Evolutionary conservation across 139 green algal genomes (phyloP), one percentile per base, ranked within the genome.

Genomic region (Volvox reticuliferus): DNA sequence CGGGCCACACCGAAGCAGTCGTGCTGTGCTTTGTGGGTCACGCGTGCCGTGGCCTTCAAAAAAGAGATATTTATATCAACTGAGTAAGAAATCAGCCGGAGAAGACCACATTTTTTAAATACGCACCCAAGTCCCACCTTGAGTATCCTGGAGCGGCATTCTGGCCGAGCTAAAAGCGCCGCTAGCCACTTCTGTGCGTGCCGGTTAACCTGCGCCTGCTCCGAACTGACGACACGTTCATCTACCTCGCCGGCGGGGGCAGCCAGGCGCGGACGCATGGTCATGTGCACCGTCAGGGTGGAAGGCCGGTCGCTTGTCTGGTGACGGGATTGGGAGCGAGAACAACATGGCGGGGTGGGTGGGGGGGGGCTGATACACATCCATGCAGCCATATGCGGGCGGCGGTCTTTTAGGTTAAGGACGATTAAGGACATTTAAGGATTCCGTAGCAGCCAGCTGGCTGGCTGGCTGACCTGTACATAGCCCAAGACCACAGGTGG

Each of bases 401-500:
- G n/a, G n/a, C n/a, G n/a, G n/a, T n/a, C n/a, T n/a, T n/a, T n/a
- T n/a, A n/a, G n/a, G n/a, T 55, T 5, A 55, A 14, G 44, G 5
- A 55, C 5, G 44, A 55, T 5, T 9, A 55, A 55, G 44, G 44
- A 55, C 44, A 55, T 55, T 9, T 14, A 55, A 9, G 9, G 44
- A 55, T 55, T 5, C n/a, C 5, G 44, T 55, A 55, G 44, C 44
- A 55, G 44, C 44, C 5, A 55, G 44, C 44, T 55, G 44, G 44
- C 44, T 55, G 44, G 44, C 44, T 55, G 44, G 44, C 9, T 75
- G 12, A 78, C 84, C 79, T 94, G 90, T 1, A 88, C 68, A 67
- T 96, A 95, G 62, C 92, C 93, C 86, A 96, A 67, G 36, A 95
- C 71, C 69, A 96, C 94, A 0, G 93, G 91, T 14, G 94, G 92